Conservation (phyloP, 805 yeast species). For the Yamadazyma phyllophila region DNA sequence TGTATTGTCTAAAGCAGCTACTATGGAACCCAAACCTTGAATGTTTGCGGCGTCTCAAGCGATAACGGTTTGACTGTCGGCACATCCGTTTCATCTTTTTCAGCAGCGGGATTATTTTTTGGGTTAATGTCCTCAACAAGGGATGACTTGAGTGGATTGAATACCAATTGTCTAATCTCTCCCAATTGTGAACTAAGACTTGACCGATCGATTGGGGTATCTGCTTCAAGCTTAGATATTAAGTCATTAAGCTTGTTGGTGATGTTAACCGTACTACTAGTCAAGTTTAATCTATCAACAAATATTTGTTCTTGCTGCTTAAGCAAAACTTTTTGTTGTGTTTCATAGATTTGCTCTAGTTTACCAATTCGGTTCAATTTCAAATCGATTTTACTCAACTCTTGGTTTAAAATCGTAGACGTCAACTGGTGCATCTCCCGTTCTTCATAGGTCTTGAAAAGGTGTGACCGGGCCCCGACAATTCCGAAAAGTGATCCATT, state of each 20-base stretch:
- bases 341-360: constrained; percentile 63
- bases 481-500: constrained; percentile 71
- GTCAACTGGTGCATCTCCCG: constrained; percentile 66
- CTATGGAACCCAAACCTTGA: constrained; percentile 46
- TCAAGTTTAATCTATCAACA: constrained; percentile 63
- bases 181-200: constrained; percentile 13
- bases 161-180: constrained; percentile 32
- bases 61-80: constrained; percentile 33
- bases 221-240: constrained; percentile 17
- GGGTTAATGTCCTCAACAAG: constrained; percentile 12
- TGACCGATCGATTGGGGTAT: constrained; percentile 6
- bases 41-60: constrained; percentile 39
- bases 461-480: constrained; percentile 74
- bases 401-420: constrained; percentile 56
- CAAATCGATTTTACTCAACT: constrained; percentile 60
- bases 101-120: background rate
- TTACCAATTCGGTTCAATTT: constrained; percentile 58
- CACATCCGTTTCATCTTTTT: constrained; percentile 13
- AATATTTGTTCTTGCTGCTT: constrained; percentile 66
- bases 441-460: constrained; percentile 79
- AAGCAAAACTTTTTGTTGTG: constrained; percentile 57
- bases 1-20: background rate
- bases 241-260: constrained; percentile 46
- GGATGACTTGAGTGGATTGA: constrained; percentile 27
- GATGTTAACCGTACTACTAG: constrained; percentile 54